phyloP scores from a whole-genome alignment of 805 yeast genomes.

The Kuraishia borneana region DNA sequence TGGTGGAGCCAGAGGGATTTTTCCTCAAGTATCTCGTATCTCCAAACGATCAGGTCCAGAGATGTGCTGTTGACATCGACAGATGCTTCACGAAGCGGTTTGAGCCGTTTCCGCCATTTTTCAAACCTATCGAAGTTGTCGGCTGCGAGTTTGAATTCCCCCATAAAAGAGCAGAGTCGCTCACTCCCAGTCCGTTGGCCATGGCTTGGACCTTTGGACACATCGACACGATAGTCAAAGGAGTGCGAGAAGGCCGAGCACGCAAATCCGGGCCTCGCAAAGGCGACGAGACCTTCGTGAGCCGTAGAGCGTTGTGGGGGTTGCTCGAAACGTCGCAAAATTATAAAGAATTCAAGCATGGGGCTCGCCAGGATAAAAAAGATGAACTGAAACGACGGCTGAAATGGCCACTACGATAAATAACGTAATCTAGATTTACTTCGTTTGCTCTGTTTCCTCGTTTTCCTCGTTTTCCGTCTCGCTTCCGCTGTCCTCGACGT shows the following conservation, averaged over 20 bases:
- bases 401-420: constrained; percentile 27
- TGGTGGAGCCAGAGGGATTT: constrained; percentile 20
- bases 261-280: background rate
- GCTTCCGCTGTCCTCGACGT: constrained; percentile 13
- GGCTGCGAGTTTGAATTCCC: background rate
- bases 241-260: background rate
- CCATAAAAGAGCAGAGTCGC: too few relatives aligned
- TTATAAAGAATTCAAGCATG: constrained; percentile 12
- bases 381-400: constrained; percentile 34
- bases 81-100: constrained; percentile 29
- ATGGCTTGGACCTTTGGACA: too few relatives aligned
- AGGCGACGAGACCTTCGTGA: background rate
- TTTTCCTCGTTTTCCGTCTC: constrained; percentile 14
- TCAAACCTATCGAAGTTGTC: background rate
- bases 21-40: constrained; percentile 40
- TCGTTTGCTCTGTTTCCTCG: constrained; percentile 23
- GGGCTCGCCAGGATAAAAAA: constrained; percentile 14
- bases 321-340: background rate
- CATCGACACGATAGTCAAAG: constrained; percentile 1
- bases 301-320: background rate
- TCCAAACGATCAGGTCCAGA: constrained; percentile 19
- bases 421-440: constrained; percentile 2
- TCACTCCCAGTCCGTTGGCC: too few relatives aligned
- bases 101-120: background rate
- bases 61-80: constrained; percentile 15